Evolutionary conservation across 352 stramenopile genomes (phyloP).

Genomic region (Blastocystis sp.): DNA sequence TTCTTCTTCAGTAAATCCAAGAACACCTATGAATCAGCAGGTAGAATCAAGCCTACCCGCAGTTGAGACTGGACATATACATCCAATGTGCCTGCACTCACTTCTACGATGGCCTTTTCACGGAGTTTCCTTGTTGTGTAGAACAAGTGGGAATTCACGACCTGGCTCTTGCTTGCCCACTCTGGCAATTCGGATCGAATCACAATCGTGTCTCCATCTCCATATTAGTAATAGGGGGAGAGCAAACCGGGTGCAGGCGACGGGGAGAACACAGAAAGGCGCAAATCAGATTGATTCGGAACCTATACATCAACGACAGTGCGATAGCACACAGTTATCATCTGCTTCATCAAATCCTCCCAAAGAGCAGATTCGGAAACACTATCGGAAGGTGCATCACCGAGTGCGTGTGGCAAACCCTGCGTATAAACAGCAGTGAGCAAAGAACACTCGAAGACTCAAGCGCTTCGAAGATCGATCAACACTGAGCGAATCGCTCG

Average conservation of each 20-base stretch:
- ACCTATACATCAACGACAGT: no score
- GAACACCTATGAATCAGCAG: background rate
- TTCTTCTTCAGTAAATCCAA: slow-evolving; percentile 4
- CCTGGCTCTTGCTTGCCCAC: background rate
- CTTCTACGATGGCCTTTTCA: background rate
- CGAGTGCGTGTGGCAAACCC: background rate
- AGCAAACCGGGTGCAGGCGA: no score
- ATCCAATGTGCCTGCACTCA: background rate
- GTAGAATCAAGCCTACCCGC: background rate
- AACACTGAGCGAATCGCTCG: background rate
- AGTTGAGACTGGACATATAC: background rate
- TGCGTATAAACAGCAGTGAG: background rate
- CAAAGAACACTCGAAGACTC: background rate
- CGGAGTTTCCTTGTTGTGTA: background rate
- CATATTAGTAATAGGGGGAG: no score
- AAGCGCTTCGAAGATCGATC: background rate
- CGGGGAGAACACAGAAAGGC: no score
- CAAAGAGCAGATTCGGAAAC: background rate
- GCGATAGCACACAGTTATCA: no score
- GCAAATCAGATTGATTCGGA: no score
- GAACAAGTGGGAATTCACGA: slow-evolving; percentile 39
- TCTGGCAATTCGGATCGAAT: background rate
- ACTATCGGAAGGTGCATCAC: background rate
- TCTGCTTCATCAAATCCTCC: no score
- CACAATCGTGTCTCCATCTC: no score